phyloP scores from a whole-genome alignment of 176 grass and related monocot genomes.

The Paspalum vaginatum region DNA sequence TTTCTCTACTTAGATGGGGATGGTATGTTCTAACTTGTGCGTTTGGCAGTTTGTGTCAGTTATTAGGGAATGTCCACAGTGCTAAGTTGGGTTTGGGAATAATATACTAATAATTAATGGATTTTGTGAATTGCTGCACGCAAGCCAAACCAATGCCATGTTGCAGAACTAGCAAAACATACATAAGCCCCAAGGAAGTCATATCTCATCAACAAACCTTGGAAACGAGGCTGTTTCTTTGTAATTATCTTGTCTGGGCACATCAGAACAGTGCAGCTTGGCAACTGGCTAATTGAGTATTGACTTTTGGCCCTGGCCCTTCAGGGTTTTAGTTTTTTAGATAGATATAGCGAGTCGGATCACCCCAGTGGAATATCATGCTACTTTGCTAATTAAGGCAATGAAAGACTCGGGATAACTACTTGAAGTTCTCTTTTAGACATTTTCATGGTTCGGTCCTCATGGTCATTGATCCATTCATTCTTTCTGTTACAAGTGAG shows the following conservation, averaged over 20 bases:
- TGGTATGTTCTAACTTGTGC: background rate
- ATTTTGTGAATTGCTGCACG: background rate
- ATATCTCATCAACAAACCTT: background rate
- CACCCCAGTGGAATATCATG: background rate
- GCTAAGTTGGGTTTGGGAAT: background rate
- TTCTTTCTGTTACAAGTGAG: slow-evolving; percentile 29
- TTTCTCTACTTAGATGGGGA: slow-evolving; percentile 31
- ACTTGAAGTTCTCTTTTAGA: background rate
- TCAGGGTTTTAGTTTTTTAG: background rate
- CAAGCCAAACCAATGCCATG: background rate
- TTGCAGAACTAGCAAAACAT: too few species aligned
- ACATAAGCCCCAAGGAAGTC: background rate
- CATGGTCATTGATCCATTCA: background rate
- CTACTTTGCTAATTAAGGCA: background rate
- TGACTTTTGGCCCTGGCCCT: background rate
- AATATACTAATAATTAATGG: background rate
- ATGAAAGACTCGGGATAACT: background rate
- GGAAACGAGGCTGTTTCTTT: background rate
- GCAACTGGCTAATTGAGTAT: background rate
- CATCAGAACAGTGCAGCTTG: background rate
- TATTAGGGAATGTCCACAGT: background rate
- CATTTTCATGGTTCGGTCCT: background rate
- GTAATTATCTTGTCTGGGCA: background rate
- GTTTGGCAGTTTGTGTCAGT: background rate
- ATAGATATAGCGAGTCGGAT: background rate